Conservation (phyloP, 1,284 basidiomycete species). For the Vanrija sp. region DNA sequence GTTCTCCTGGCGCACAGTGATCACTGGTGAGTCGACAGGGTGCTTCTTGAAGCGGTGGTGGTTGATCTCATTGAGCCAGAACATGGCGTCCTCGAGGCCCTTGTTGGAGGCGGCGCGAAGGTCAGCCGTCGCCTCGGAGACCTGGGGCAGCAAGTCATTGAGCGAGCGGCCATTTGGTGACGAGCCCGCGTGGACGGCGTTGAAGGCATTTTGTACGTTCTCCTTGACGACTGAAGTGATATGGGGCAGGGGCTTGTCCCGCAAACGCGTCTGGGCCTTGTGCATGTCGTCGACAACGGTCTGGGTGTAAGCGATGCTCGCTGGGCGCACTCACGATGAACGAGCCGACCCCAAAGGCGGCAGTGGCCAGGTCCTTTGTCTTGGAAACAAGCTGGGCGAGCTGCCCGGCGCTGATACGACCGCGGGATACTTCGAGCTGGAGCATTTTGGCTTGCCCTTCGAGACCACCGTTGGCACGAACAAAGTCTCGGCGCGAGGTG, state of each 20-base stretch:
- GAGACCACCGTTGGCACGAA: conserved; percentile 27
- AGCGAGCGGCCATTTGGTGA: conserved; percentile 4
- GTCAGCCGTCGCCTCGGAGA: conserved; percentile 51
- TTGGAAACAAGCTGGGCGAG: conserved; percentile 38
- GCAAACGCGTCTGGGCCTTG: conserved; percentile 5
- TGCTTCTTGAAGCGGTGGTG: conserved; percentile 52
- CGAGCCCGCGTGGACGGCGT: conserved; percentile 15
- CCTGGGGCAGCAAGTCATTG: conserved; percentile 53
- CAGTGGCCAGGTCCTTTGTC: conserved; percentile 35
- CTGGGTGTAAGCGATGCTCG: conserved; percentile 8
- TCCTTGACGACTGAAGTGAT: conserved; percentile 4
- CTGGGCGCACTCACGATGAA: conserved; percentile 29
- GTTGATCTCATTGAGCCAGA: conserved; percentile 53
- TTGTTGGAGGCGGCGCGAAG: conserved; percentile 50
- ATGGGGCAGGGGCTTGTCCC: conserved; percentile 14
- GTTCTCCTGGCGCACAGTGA: conserved; percentile 48
- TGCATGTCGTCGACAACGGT: conserved; percentile 33
- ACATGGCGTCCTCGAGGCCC: conserved; percentile 46
- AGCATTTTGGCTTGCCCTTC: conserved; percentile 38
- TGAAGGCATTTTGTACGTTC: neutral
- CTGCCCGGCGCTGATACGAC: conserved; percentile 48
- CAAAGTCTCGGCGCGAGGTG: conserved; percentile 22
- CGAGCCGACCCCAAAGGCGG: conserved; percentile 31
- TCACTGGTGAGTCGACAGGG: conserved; percentile 16
- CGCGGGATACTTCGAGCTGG: conserved; percentile 51